phyloP scores from a whole-genome alignment of 805 yeast species.

The Cyberlindnera veronae region DNA sequence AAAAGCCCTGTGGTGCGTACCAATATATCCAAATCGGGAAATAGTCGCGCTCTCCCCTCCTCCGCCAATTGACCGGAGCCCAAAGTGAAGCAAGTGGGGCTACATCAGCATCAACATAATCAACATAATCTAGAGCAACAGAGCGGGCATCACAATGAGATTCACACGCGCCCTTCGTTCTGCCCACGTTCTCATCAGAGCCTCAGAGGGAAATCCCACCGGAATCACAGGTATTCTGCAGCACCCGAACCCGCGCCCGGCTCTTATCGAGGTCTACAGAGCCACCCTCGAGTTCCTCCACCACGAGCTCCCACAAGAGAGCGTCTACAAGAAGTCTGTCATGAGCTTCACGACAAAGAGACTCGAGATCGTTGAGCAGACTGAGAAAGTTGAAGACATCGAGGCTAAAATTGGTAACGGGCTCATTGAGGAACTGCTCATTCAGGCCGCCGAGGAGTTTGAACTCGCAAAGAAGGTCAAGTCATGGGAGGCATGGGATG shows the following conservation, averaged over 20 bases:
- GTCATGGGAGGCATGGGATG: constrained; percentile 74
- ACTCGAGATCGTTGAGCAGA: constrained; percentile 58
- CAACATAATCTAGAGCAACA: not conserved
- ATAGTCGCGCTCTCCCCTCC: too few relatives aligned
- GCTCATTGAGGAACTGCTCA: constrained; percentile 73
- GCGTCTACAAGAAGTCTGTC: constrained; percentile 75
- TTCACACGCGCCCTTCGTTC: constrained; percentile 26
- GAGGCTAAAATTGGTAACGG: constrained; percentile 79
- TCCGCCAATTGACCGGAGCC: too few relatives aligned
- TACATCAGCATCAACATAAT: too few relatives aligned
- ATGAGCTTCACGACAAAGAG: constrained; percentile 70
- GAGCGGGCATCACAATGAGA: constrained; percentile 32
- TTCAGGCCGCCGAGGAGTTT: constrained; percentile 82
- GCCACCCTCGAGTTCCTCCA: constrained; percentile 60
- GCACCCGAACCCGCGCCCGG: constrained; percentile 84
- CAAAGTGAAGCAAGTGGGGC: too few relatives aligned
- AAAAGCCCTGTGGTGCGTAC: too few relatives aligned
- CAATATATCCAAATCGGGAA: too few relatives aligned
- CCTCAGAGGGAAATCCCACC: constrained; percentile 67
- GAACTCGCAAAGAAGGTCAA: constrained; percentile 64
- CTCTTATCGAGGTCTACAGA: constrained; percentile 64
- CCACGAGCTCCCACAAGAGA: constrained; percentile 60
- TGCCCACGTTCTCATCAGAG: constrained; percentile 51
- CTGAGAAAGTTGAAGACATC: constrained; percentile 59
- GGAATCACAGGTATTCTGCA: constrained; percentile 76